Evolutionary conservation across 495 filamentous ascomycete genomes (phyloP), one percentile per base, ranked within the genome.

Genomic region (Tuber aestivum): DNA sequence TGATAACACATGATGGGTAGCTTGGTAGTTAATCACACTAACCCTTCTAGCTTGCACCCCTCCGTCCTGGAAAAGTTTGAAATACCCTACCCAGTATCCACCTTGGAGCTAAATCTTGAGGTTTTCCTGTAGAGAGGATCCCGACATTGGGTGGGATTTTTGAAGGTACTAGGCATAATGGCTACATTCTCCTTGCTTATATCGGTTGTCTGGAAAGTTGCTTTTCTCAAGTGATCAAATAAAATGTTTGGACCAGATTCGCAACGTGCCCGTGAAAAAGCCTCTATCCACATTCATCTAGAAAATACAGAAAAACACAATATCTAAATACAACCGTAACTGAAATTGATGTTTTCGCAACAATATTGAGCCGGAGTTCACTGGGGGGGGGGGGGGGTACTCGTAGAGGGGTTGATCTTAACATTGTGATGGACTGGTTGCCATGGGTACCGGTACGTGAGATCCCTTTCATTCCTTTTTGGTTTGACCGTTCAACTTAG

Each of bases 71-170:
- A 96, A 84, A 94, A 94, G 78, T 99, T 94, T 83, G 95, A 97
- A 78, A 86, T 99, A 77, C 93, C 89, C 89, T 93, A 94, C 86
- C 95, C 95, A 65, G 92, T 95, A 83, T 97, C 93, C 85, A 92
- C 92, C n/a, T 84, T 99, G 81, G 96, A 98, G 87, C 86, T 99
- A 76, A 95, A 98, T 82, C 89, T 99, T 32, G 96, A 97, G 85
- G 90, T 93, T 76, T 98, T 99, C 89, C 87, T 99, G 82, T 99
- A 84, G 80, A 70, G 27, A 16, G 50, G 23, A 1, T 2, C 32
- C 27, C 32, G 14, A 20, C 27, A 12, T 27, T 65, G 56, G 27
- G 0, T 65, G 56, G 27, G 1, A 65, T 10, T 35, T 65, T 7
- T 20, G 27, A 65, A 65, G 56, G 56, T 27, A 35, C 56, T 65